These are phyloP conservation scores for Tricholoma flavovirens DNA, from an alignment of 768 basidiomycete species.

Conservation along the genomic window DNA sequence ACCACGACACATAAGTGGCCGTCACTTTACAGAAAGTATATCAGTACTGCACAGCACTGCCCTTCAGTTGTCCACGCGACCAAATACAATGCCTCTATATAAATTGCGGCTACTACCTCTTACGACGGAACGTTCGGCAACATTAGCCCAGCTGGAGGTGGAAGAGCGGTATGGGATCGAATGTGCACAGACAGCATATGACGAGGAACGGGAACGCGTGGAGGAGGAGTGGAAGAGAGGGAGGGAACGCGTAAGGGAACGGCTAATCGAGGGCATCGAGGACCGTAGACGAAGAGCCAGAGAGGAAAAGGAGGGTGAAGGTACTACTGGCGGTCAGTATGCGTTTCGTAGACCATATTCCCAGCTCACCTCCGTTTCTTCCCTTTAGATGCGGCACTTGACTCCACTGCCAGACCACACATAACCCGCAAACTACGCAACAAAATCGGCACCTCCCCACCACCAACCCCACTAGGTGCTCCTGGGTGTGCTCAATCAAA, in stretches of 20 bases:
- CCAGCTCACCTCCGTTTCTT: slow-evolving; percentile 2
- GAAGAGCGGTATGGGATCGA: slow-evolving; percentile 69
- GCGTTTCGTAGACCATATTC: slow-evolving; percentile 5
- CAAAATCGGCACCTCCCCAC: slow-evolving; percentile 73
- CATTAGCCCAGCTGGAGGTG: slow-evolving; percentile 56
- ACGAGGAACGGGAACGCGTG: slow-evolving; percentile 72
- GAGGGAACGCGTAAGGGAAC: slow-evolving; percentile 66
- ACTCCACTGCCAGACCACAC: slow-evolving; percentile 72
- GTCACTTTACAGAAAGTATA: slow-evolving; percentile 60
- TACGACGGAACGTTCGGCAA: slow-evolving; percentile 71
- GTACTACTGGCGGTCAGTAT: slow-evolving; percentile 58
- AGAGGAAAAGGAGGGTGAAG: slow-evolving; percentile 88
- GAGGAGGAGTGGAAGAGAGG: slow-evolving; percentile 82
- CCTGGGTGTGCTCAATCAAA: slow-evolving; percentile 30
- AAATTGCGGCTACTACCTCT: slow-evolving; percentile 68
- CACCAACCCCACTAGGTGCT: slow-evolving; percentile 59
- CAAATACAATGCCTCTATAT: slow-evolving; percentile 60
- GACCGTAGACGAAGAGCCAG: slow-evolving; percentile 72
- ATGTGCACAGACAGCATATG: slow-evolving; percentile 62
- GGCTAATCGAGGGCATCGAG: slow-evolving; percentile 79
- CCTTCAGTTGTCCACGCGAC: slow-evolving; percentile 60
- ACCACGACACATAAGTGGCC: slow-evolving; percentile 34
- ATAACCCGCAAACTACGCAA: slow-evolving; percentile 83
- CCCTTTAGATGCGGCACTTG: slow-evolving; percentile 61
- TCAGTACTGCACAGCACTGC: slow-evolving; percentile 53